Percentiles rank a stretch among this genome's conserved stretches.
phyloP scores from a whole-genome alignment of 192 early-diverging fungal species.

The Umbelopsis sp. region DNA sequence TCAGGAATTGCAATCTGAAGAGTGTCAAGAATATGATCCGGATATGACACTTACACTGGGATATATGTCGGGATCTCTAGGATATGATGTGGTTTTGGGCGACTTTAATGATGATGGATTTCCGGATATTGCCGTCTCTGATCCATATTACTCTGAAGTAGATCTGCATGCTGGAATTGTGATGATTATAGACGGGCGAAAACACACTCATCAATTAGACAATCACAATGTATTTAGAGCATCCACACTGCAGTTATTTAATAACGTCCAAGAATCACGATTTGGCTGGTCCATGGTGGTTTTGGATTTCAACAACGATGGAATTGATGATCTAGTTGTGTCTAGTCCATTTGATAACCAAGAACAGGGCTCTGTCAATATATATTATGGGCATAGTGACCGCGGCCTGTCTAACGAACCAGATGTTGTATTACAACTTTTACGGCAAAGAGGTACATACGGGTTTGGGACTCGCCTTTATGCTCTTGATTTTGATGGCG shows the following conservation, averaged over 20 bases:
- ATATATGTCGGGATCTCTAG: constrained; percentile 64
- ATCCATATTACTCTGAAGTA: constrained; percentile 51
- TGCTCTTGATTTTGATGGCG: constrained; percentile 65
- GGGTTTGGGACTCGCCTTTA: constrained; percentile 51
- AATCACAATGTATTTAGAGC: neutral
- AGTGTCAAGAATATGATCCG: neutral
- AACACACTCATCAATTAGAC: constrained; percentile 3
- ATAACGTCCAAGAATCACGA: constrained; percentile 36
- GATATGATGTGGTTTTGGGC: constrained; percentile 62
- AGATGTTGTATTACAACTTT: constrained; percentile 48
- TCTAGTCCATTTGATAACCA: constrained; percentile 57
- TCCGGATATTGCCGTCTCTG: constrained; percentile 64
- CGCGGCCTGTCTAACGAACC: constrained; percentile 50
- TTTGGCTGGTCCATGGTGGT: constrained; percentile 82
- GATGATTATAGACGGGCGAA: constrained; percentile 49
- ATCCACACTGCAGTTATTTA: neutral
- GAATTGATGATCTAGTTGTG: constrained; percentile 84
- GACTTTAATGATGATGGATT: constrained; percentile 72
- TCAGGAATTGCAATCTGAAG: neutral
- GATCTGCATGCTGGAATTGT: constrained; percentile 56
- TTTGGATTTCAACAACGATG: constrained; percentile 83
- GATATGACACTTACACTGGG: constrained; percentile 48
- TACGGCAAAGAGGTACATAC: constrained; percentile 25
- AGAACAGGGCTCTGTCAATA: constrained; percentile 61
- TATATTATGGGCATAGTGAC: constrained; percentile 65